These are phyloP conservation scores for Lantana camara DNA, from an alignment of 257 asterid species.

Conservation along the genomic window DNA sequence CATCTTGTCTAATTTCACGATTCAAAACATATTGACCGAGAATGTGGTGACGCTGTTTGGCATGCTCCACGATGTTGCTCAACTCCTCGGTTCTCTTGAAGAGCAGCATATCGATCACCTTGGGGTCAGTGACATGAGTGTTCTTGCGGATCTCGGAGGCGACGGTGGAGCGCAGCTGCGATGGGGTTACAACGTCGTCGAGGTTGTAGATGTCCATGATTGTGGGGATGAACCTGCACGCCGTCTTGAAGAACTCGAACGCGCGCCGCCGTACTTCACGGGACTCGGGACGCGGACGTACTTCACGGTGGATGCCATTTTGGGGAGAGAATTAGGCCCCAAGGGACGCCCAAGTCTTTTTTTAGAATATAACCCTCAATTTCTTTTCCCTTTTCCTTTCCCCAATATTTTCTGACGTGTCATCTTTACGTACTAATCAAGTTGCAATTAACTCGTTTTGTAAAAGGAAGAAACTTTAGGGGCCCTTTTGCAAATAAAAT, in stretches of 20 bases:
- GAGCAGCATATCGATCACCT: conserved; percentile 92
- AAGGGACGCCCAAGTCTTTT: too few relatives aligned
- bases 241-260: conserved; percentile 77
- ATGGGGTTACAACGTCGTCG: conserved; percentile 67
- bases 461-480: too few relatives aligned
- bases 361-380: too few relatives aligned
- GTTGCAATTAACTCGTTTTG: too few relatives aligned
- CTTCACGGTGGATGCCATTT: conserved; percentile 57
- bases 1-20: conserved; percentile 47
- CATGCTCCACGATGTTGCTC: conserved; percentile 72
- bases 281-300: conserved; percentile 62
- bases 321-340: too few relatives aligned
- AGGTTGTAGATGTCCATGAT: conserved; percentile 77
- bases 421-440: too few relatives aligned
- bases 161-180: conserved; percentile 73
- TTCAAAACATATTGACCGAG: conserved; percentile 78
- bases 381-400: too few relatives aligned
- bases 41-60: conserved; percentile 95
- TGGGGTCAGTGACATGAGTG: conserved; percentile 64
- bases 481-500: too few relatives aligned
- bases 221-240: conserved; percentile 86
- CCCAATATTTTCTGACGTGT: too few relatives aligned
- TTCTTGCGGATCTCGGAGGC: conserved; percentile 76
- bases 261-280: conserved; percentile 79
- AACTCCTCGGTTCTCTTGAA: conserved; percentile 88